phyloP scores from a whole-genome alignment of 306 rosid species.

The Carpinus viminea region DNA sequence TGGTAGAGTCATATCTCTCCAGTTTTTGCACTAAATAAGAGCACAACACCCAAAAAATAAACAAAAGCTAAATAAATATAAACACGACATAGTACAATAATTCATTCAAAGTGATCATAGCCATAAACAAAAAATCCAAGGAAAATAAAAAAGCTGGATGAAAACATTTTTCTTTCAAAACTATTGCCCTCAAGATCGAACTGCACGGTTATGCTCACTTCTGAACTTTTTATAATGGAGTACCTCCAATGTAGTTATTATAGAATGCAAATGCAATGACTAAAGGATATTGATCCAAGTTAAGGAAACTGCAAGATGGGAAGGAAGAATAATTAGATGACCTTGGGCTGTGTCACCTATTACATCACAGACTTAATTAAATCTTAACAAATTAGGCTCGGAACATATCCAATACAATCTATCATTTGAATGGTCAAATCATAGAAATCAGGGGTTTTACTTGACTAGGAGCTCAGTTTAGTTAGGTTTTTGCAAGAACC shows the following conservation, averaged over 20 bases:
- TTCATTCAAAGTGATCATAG: background rate
- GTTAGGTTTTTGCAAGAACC: background rate
- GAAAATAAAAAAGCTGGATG: background rate
- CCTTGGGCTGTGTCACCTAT: background rate
- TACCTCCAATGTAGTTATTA: background rate
- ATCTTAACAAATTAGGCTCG: background rate
- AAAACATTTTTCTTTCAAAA: background rate
- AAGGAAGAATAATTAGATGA: background rate
- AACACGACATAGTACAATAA: too few species aligned
- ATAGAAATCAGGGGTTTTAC: background rate
- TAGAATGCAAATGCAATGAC: background rate
- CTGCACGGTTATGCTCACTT: background rate
- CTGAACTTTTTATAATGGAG: background rate
- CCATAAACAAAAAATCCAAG: background rate
- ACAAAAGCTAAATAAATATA: conserved; percentile 1
- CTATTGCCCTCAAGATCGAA: background rate
- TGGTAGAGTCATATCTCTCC: too few species aligned
- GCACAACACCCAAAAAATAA: background rate
- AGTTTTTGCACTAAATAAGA: background rate
- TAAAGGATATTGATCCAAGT: background rate
- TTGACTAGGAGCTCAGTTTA: background rate
- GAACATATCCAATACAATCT: background rate
- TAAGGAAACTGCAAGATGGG: background rate
- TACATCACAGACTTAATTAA: background rate
- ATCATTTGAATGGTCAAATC: background rate